A percentile compares a stretch with the other conserved stretches of the same genome.
phyloP scores from a whole-genome alignment of 164 flowering plant species.

The Hamamelis virginiana region DNA sequence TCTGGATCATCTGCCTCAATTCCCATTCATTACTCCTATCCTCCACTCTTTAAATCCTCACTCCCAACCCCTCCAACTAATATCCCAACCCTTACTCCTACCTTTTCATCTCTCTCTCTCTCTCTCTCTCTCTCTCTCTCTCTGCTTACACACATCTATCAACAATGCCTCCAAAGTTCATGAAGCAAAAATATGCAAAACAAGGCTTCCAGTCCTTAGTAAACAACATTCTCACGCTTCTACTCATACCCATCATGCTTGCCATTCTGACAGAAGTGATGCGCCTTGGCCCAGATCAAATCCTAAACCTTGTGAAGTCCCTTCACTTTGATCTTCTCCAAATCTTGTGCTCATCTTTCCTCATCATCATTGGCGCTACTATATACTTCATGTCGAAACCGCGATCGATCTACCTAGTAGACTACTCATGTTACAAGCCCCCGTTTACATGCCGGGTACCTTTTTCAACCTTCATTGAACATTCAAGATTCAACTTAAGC shows the following conservation, averaged over 20 bases:
- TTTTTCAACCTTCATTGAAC: conserved; percentile 63
- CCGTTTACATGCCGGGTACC: conserved; percentile 56
- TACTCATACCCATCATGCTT: conserved; percentile 44
- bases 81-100: too few relatives aligned
- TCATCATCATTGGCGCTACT: conserved; percentile 37
- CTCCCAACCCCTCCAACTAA: too few relatives aligned
- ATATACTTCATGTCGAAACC: conserved; percentile 57
- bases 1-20: too few relatives aligned
- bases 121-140: conserved; percentile 11
- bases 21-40: too few relatives aligned
- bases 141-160: background rate
- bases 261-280: conserved; percentile 30
- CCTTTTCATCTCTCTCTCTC: too few relatives aligned
- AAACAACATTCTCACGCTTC: conserved; percentile 49
- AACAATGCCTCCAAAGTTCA: conserved; percentile 41
- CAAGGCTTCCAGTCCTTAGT: conserved; percentile 63
- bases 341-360: conserved; percentile 41
- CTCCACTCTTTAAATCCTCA: too few relatives aligned
- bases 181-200: conserved; percentile 65
- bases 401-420: conserved; percentile 46
- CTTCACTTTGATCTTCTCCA: conserved; percentile 42
- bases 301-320: conserved; percentile 32
- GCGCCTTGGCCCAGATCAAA: conserved; percentile 45
- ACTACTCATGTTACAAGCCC: conserved; percentile 60
- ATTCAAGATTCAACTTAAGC: conserved; percentile 31